These are phyloP conservation scores for Macrolepiota dolichaula DNA, from an alignment of 768 basidiomycete genomes.

Conservation along the genomic window DNA sequence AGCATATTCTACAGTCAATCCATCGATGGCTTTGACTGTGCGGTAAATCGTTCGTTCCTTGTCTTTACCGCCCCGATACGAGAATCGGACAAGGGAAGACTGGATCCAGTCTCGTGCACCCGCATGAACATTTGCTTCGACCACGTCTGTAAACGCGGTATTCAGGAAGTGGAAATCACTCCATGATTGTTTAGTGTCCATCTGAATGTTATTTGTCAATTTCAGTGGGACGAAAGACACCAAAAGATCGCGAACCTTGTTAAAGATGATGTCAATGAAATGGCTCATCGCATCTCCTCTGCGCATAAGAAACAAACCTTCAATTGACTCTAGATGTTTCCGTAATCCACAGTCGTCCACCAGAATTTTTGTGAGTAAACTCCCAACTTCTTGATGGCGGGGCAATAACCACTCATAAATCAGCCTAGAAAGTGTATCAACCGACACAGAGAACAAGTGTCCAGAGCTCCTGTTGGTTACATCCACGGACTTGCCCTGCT, in stretches of 20 bases:
- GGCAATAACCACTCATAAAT: conserved; percentile 65
- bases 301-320: conserved; percentile 73
- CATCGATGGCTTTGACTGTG: conserved; percentile 64
- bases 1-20: conserved; percentile 72
- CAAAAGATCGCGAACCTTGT: conserved; percentile 45
- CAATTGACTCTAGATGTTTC: conserved; percentile 59
- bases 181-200: conserved; percentile 73
- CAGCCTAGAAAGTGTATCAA: conserved; percentile 56
- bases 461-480: conserved; percentile 11
- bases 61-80: conserved; percentile 54
- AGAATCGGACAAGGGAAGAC: conserved; percentile 66
- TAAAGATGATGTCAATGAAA: conserved; percentile 71
- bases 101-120: conserved; percentile 58
- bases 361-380: conserved; percentile 52
- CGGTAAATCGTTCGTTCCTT: conserved; percentile 40
- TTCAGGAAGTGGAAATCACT: conserved; percentile 83
- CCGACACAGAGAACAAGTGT: conserved; percentile 46
- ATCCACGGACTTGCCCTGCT: conserved; percentile 15
- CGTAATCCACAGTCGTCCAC: conserved; percentile 65
- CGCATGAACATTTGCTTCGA: conserved; percentile 40
- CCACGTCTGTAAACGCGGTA: conserved; percentile 67
- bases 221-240: no score
- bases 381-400: conserved; percentile 49
- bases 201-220: conserved; percentile 36
- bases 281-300: conserved; percentile 75